These are phyloP conservation scores for Sugiyamaella qingdaonensis DNA, from an alignment of 805 yeast species.

Conservation along the genomic window DNA sequence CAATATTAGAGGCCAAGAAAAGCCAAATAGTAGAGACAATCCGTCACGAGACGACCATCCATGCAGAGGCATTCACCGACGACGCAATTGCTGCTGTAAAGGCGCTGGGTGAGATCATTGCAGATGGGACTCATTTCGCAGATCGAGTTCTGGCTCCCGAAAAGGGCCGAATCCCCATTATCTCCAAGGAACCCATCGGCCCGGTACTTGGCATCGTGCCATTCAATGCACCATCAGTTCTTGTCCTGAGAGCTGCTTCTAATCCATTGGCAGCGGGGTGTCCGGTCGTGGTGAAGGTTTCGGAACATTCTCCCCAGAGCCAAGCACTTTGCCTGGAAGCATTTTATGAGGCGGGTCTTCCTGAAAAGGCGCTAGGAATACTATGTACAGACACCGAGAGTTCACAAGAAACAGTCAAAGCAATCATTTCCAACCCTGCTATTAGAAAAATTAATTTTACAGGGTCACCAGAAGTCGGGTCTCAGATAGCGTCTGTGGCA, in stretches of 20 bases:
- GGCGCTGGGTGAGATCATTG: constrained; percentile 75
- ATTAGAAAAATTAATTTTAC: constrained; percentile 81
- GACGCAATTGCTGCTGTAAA: constrained; percentile 62
- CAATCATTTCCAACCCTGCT: constrained; percentile 64
- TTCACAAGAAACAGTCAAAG: constrained; percentile 61
- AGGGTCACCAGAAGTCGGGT: constrained; percentile 80
- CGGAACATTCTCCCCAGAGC: constrained; percentile 75
- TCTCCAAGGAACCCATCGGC: constrained; percentile 78
- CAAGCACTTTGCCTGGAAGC: constrained; percentile 62
- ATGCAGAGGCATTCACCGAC: constrained; percentile 69
- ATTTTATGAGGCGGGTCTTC: constrained; percentile 71
- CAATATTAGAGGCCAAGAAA: constrained; percentile 4
- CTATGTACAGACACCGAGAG: constrained; percentile 30
- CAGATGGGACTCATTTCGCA: constrained; percentile 49
- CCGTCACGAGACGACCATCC: constrained; percentile 42
- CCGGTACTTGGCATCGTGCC: constrained; percentile 85
- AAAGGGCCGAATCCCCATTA: constrained; percentile 55
- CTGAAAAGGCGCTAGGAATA: constrained; percentile 75
- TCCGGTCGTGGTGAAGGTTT: constrained; percentile 73
- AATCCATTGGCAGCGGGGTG: constrained; percentile 84
- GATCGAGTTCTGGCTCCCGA: constrained; percentile 52
- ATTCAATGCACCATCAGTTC: constrained; percentile 82
- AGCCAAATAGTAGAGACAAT: constrained; percentile 30
- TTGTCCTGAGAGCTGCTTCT: constrained; percentile 80
- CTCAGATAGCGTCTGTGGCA: constrained; percentile 63